Evolutionary conservation across 129 eudicot species (phyloP).

Genomic region (Calendula officinalis): DNA sequence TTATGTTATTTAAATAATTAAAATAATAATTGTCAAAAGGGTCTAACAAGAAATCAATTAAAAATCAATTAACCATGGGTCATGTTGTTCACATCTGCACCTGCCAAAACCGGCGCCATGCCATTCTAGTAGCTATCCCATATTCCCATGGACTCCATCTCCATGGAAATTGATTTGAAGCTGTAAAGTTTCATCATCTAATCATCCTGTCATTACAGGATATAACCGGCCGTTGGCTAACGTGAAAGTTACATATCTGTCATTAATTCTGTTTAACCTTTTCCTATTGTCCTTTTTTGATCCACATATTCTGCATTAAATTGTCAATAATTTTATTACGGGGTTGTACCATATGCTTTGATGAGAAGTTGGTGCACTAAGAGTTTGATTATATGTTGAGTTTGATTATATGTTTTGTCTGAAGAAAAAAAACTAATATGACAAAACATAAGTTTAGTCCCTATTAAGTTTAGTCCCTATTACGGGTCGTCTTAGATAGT

Average conservation of each 20-base stretch:
- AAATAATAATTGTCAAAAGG: no score
- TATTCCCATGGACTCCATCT: slow-evolving; percentile 4
- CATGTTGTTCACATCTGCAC: not conserved
- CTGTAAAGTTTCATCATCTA: not conserved
- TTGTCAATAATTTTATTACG: no score
- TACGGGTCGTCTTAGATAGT: no score
- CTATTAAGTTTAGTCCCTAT: no score
- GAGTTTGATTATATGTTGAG: no score
- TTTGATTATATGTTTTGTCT: no score
- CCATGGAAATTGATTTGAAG: not conserved
- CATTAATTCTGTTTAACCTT: slow-evolving; percentile 9
- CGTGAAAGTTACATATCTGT: slow-evolving; percentile 3
- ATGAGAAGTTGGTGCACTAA: no score
- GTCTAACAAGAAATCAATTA: no score
- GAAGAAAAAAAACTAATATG: no score
- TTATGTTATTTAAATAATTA: no score
- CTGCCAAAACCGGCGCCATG: not conserved
- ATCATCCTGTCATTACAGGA: not conserved
- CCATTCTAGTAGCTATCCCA: not conserved
- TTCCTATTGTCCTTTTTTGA: slow-evolving; percentile 5
- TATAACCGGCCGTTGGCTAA: slow-evolving; percentile 9
- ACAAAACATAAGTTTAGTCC: no score
- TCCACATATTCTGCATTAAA: slow-evolving; percentile 4
- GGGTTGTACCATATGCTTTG: no score
- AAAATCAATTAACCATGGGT: not conserved